Evolutionary conservation across 1,284 basidiomycete genomes (phyloP).

Genomic region (Pseudomicrostroma phylloplanum): DNA sequence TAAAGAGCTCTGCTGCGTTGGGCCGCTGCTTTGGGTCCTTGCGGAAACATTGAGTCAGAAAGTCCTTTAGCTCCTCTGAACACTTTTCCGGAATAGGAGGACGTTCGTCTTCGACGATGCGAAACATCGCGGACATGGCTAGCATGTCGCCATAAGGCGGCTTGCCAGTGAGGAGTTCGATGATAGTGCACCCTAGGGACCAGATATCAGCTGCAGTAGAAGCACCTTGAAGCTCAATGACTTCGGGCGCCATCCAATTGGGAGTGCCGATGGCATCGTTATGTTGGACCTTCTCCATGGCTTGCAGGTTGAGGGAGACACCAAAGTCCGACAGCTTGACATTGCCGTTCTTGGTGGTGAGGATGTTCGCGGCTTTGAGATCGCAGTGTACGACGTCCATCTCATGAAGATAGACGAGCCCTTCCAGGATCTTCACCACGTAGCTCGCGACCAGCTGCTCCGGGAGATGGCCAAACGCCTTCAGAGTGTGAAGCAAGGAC

Average conservation of each 20-base stretch:
- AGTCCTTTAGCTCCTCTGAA: conserved; percentile 68
- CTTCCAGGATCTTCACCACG: conserved; percentile 87
- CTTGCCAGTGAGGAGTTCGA: conserved; percentile 82
- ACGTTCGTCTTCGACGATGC: conserved; percentile 83
- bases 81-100: conserved; percentile 75
- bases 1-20: conserved; percentile 72
- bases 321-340: conserved; percentile 59
- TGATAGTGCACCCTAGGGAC: conserved; percentile 87
- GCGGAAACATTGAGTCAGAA: conserved; percentile 75
- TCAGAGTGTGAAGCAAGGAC: conserved; percentile 80
- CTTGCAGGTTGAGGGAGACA: conserved; percentile 50
- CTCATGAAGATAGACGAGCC: conserved; percentile 77
- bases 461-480: conserved; percentile 82
- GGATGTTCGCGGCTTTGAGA: conserved; percentile 58
- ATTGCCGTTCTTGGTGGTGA: conserved; percentile 58
- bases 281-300: conserved; percentile 61
- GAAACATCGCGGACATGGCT: conserved; percentile 64
- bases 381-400: conserved; percentile 58
- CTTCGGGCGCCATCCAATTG: conserved; percentile 98
- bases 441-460: conserved; percentile 81
- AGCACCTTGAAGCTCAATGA: conserved; percentile 66
- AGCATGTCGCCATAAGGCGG: conserved; percentile 74
- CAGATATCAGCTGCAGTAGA: conserved; percentile 65
- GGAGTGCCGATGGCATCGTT: conserved; percentile 74
- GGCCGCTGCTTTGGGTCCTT: conserved; percentile 77